Evolutionary conservation across 352 stramenopile species (phyloP), one percentile per base, ranked within the genome.

Genomic region (Phytophthora melonis): DNA sequence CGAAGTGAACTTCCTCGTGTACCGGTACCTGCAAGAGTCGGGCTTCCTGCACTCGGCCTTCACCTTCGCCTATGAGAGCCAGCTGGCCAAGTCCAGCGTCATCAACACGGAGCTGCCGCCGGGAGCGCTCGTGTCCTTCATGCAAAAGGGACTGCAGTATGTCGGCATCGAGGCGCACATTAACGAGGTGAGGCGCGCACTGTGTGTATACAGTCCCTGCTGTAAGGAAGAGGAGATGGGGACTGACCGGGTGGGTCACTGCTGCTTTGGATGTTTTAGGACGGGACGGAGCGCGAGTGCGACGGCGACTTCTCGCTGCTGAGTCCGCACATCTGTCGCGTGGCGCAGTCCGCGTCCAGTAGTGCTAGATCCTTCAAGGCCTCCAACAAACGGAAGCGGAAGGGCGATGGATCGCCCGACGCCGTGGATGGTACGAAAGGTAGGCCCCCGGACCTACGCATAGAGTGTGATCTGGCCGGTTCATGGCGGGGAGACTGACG

Each of bases 1-100:
- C 73, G 98, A 99, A 84, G 86, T 99, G 32, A 99, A 99, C 80
- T 99, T 98, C 82, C 87, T 99, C 45, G 91, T 99, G 25, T 99
- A 99, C 80, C 88, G 97, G 66, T 99, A 99, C 78, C 88, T 99
- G 55, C 94, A 99, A 69, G 97, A 99, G 80, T 98, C 93, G 23
- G 96, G 97, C 14, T 99, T 99, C 77, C 88, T 98, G 67, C 98
- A 99, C 85, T 98, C 96, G 25, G 93, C 97, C 52, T 99, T 99
- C 79, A 98, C 97, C n/a, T 99, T 99, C 74, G 95, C 94, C 19
- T 98, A 99, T 72, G 98, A 99, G 81, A 99, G 93, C 49, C 94
- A 99, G 66, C 75, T 99, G 41, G 92, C 92, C 47, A 97, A 98
- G 81, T 97, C 96, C 21, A 96, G 84, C 63, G 92, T 98, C 19